Evolutionary conservation across 2,329 filamentous ascomycete species (phyloP).

Genomic region (Sclerotinia sclerotiorum): DNA sequence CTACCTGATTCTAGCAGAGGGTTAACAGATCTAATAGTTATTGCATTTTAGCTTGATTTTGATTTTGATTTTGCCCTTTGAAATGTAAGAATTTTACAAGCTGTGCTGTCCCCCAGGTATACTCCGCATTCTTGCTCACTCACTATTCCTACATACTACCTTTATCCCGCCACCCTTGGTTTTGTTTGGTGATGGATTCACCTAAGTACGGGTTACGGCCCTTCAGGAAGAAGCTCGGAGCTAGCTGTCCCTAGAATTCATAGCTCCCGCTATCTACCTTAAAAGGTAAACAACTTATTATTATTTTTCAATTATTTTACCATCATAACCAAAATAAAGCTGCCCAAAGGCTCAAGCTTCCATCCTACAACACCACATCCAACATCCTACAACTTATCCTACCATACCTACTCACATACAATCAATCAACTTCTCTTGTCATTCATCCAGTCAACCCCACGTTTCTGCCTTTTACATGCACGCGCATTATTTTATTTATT

Average conservation of each 20-base stretch:
- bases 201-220: neutral
- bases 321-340: neutral
- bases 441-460: conserved; percentile 22
- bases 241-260: neutral
- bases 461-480: conserved; percentile 18
- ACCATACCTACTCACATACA: neutral
- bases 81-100: neutral
- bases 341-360: neutral
- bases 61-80: no score
- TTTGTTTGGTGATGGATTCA: neutral
- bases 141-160: no score
- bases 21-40: neutral
- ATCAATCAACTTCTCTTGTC: neutral
- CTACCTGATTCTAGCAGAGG: neutral
- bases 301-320: neutral
- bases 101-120: neutral
- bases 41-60: neutral
- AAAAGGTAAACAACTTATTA: neutral
- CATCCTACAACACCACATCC: neutral
- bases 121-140: neutral
- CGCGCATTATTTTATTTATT: conserved; percentile 9
- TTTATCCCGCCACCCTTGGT: neutral
- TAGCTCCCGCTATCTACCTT: neutral
- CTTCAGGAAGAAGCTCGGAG: conserved; percentile 4
- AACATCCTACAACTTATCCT: neutral